A percentile compares a stretch with the other conserved stretches of the same genome.
Conservation (phyloP, 257 asterid genomes). For the Lycium barbarum region DNA sequence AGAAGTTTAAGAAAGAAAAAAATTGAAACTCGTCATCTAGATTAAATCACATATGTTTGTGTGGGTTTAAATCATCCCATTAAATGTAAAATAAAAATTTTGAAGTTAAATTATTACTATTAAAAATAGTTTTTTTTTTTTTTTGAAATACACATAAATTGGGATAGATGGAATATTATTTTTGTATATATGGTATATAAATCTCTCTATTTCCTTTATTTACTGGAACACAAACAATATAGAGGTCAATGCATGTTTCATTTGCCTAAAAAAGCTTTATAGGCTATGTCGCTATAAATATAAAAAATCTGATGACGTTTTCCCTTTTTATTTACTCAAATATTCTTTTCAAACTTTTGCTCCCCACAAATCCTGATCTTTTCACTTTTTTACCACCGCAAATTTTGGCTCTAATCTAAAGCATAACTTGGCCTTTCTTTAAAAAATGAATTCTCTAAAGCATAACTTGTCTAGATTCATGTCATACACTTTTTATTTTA, state of each 20-base stretch:
- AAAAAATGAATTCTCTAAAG: constrained; percentile 40
- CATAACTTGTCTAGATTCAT: too few species aligned
- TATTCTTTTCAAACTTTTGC: neutral
- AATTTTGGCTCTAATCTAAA: constrained; percentile 45
- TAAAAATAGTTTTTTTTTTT: too few species aligned
- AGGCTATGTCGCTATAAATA: neutral
- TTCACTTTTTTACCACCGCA: constrained; percentile 40
- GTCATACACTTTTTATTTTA: too few species aligned
- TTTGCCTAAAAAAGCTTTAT: neutral
- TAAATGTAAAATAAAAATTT: too few species aligned
- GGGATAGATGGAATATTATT: neutral
- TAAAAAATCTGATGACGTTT: neutral
- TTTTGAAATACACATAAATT: too few species aligned
- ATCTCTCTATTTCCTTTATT: neutral
- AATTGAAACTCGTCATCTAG: too few species aligned
- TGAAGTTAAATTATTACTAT: too few species aligned
- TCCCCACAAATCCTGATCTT: constrained; percentile 12
- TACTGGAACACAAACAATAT: neutral
- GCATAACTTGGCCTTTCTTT: constrained; percentile 46
- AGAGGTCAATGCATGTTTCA: neutral
- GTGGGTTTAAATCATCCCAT: too few species aligned
- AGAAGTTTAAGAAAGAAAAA: too few species aligned
- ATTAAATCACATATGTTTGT: too few species aligned
- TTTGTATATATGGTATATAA: neutral
- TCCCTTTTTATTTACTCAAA: neutral